Base-by-base conservation (phyloP, 306 rosid species). In the Castanopsis chinensis region DNA sequence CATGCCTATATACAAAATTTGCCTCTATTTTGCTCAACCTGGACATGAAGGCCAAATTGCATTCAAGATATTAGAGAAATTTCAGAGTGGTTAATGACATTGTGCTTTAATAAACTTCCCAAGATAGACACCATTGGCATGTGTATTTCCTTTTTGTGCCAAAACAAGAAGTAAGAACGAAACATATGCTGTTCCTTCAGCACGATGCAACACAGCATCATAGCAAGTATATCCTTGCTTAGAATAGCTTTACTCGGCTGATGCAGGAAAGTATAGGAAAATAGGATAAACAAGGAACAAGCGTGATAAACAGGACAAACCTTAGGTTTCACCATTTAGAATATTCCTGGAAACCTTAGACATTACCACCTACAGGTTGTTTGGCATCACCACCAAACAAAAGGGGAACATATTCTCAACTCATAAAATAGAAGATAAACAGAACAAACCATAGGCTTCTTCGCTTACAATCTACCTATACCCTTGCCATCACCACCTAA, bases 1-100 rank as follows among this genome's bases (percentile, higher is more conserved):
- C 97, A 91, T 89, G 84, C 75, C 72, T 27, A 35, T 28, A 75
- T 51, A 25, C 79, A 43, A 49, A 49, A 45, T n/a, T 37, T 59
- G 32, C 23, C 18, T n/a, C 13, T 57, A 53, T 12, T 49, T 19
- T 77, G 37, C 78, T 63, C 80, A 18, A 33, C 77, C 83, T 70
- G 61, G 28, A 19, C 25, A 69, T 14, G 41, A 56, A 58, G 64
- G 60, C 72, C 69, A 35, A 72, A 75, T 75, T 71, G 78, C 72
- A 71, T 70, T 74, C 74, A 63, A 83, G 69, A 52, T 58, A 17
- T 53, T 55, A 23, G 69, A 20, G 51, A 69, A 54, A 58, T 45
- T 79, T 15, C 43, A 17, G 3, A 67, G 72, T n/a, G 37, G 72
- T 35, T 68, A 33, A 68, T 68, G n/a, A 19, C 52, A 35, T 35